Conservation (phyloP, 140 eudicot species). For the Senecio squalidus region DNA sequence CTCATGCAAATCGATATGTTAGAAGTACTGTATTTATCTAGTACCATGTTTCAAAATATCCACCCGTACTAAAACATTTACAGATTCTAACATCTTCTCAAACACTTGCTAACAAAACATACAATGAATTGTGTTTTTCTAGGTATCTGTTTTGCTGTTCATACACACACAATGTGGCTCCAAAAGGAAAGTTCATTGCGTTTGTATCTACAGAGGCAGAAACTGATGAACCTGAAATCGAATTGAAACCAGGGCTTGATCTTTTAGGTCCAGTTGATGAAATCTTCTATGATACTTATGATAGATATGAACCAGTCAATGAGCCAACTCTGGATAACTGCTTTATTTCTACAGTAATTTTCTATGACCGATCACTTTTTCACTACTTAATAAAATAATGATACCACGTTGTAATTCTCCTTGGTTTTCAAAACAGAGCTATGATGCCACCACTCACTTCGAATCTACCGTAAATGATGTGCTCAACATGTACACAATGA, state of each 20-base stretch:
- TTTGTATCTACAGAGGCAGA: conserved; percentile 96
- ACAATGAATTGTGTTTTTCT: background rate
- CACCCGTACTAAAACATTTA: background rate
- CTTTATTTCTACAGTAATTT: conserved; percentile 69
- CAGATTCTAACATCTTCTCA: no score
- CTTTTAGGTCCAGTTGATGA: conserved; percentile 95
- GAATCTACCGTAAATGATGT: conserved; percentile 94
- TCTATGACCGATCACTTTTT: background rate
- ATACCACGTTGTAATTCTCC: conserved; percentile 1
- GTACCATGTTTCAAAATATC: background rate
- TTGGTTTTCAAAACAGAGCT: conserved; percentile 57
- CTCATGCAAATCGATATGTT: conserved; percentile 2
- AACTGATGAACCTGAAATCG: conserved; percentile 79
- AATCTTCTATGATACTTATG: conserved; percentile 75
- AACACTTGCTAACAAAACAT: background rate
- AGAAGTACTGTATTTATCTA: background rate
- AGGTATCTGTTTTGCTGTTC: conserved; percentile 97
- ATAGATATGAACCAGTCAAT: conserved; percentile 80
- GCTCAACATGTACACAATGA: conserved; percentile 84
- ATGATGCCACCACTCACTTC: conserved; percentile 96
- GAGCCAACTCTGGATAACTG: conserved; percentile 85
- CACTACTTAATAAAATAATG: background rate
- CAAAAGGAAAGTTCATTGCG: conserved; percentile 90
- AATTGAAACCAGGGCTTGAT: conserved; percentile 82
- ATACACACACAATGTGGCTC: conserved; percentile 94